Percentiles rank a stretch among this genome's conserved stretches.
phyloP scores from a whole-genome alignment of 2,329 filamentous ascomycete species.

The Colletotrichum sp. region DNA sequence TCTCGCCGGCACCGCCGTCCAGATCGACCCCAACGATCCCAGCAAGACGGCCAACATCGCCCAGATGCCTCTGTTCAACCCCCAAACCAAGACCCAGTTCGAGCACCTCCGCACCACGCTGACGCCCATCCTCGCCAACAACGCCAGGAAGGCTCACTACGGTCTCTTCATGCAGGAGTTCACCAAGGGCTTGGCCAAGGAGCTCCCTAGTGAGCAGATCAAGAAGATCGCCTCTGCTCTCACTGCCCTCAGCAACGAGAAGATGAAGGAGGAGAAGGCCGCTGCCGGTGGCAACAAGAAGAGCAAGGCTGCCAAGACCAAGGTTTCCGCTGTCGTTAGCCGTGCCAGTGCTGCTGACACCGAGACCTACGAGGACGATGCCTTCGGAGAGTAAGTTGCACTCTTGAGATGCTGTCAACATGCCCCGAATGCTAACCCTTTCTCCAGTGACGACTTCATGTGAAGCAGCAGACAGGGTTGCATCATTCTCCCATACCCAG shows the following conservation, averaged over 20 bases:
- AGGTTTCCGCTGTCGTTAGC: conserved; percentile 77
- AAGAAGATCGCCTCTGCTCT: conserved; percentile 91
- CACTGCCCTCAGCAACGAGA: conserved; percentile 94
- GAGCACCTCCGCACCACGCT: conserved; percentile 78
- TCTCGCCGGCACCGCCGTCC: conserved; percentile 67
- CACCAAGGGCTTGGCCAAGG: conserved; percentile 83
- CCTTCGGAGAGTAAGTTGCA: conserved; percentile 78
- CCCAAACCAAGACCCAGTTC: conserved; percentile 86
- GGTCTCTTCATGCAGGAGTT: conserved; percentile 90
- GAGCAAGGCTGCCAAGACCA: conserved; percentile 94
- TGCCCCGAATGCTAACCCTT: conserved; percentile 22
- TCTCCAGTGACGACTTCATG: conserved; percentile 72
- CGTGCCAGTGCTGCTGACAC: conserved; percentile 70
- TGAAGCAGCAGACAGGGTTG: conserved; percentile 46
- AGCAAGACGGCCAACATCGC: conserved; percentile 82
- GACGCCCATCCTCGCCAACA: conserved; percentile 75
- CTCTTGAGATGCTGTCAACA: not conserved
- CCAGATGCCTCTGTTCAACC: conserved; percentile 84
- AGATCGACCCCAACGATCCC: conserved; percentile 76
- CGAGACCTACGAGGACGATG: conserved; percentile 79
- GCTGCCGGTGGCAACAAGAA: conserved; percentile 96
- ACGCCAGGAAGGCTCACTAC: conserved; percentile 90
- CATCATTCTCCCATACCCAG: conserved; percentile 15
- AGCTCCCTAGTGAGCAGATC: conserved; percentile 89
- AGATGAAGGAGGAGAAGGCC: conserved; percentile 97